phyloP scores from a whole-genome alignment of 345 rosid genomes.

The Syzygium aqueum region DNA sequence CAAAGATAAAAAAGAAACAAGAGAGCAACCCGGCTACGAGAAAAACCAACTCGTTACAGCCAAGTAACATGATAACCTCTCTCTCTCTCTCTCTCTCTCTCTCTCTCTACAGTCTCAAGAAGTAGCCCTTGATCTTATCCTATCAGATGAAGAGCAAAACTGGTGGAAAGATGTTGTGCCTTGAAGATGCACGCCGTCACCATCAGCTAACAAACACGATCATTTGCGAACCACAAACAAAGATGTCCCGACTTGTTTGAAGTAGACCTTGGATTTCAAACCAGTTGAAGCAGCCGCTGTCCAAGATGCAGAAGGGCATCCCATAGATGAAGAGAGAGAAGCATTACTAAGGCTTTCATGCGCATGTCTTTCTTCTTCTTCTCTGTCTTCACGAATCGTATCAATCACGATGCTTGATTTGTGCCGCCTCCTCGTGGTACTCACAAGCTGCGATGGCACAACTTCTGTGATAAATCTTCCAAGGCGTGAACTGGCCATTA shows the following conservation, averaged over 20 bases:
- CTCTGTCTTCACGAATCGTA: conserved; percentile 29
- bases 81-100: too few relatives aligned
- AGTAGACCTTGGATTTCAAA: conserved; percentile 16
- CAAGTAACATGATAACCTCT: too few relatives aligned
- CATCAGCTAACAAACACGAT: neutral
- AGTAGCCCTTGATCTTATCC: neutral
- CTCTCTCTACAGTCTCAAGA: neutral
- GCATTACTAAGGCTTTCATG: neutral
- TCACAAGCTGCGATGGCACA: conserved; percentile 73
- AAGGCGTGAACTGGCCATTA: conserved; percentile 55
- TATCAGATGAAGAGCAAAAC: neutral
- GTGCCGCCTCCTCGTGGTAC: conserved; percentile 53
- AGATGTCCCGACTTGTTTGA: conserved; percentile 15
- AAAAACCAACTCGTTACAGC: neutral
- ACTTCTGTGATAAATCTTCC: conserved; percentile 67
- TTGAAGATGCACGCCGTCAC: neutral
- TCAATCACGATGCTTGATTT: conserved; percentile 61
- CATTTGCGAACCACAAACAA: conserved; percentile 20
- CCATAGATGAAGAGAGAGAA: conserved; percentile 18
- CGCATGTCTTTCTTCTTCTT: conserved; percentile 62
- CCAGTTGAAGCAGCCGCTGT: conserved; percentile 1
- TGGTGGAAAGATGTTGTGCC: neutral
- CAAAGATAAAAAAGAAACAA: neutral
- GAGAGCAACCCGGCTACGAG: neutral
- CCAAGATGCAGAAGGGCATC: conserved; percentile 9